These are phyloP conservation scores for Hymenoscyphus linearis DNA, from an alignment of 2,329 filamentous ascomycete genomes.

Conservation along the genomic window DNA sequence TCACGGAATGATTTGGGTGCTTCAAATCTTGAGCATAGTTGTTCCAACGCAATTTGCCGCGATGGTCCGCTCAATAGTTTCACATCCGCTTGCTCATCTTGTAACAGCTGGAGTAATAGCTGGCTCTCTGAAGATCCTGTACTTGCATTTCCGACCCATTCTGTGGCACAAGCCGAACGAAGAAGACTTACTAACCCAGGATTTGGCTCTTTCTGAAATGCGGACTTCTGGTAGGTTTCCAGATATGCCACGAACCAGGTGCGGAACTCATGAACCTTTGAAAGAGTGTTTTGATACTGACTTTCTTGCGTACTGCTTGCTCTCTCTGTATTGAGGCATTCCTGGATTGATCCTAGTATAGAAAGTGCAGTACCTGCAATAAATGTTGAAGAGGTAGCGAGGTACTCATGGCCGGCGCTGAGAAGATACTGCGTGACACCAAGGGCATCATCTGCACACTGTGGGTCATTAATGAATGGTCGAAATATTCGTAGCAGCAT, in stretches of 20 bases:
- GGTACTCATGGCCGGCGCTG: conserved; percentile 57
- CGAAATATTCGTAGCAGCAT: conserved; percentile 81
- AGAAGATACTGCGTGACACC: conserved; percentile 84
- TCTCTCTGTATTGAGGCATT: conserved; percentile 69
- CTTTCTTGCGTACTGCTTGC: conserved; percentile 80
- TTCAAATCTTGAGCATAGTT: conserved; percentile 72
- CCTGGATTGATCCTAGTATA: conserved; percentile 69
- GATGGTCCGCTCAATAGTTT: conserved; percentile 67
- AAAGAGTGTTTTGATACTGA: conserved; percentile 72
- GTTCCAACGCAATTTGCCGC: conserved; percentile 61
- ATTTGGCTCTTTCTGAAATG: conserved; percentile 37
- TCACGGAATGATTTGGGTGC: conserved; percentile 50
- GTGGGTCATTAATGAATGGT: conserved; percentile 72
- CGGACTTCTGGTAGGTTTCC: conserved; percentile 49
- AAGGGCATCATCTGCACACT: conserved; percentile 86
- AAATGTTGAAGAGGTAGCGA: conserved; percentile 65
- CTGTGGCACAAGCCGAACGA: conserved; percentile 61
- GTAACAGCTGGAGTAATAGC: conserved; percentile 71
- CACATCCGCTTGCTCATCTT: conserved; percentile 58
- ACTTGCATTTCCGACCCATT: conserved; percentile 63
- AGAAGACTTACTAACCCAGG: conserved; percentile 61
- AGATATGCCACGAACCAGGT: conserved; percentile 72
- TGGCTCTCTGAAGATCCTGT: conserved; percentile 70
- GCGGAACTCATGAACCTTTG: conserved; percentile 70
- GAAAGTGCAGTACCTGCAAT: conserved; percentile 76